These are phyloP conservation scores for Microbotryomycetes sp. DNA, from an alignment of 1,284 basidiomycete species.

Conservation along the genomic window DNA sequence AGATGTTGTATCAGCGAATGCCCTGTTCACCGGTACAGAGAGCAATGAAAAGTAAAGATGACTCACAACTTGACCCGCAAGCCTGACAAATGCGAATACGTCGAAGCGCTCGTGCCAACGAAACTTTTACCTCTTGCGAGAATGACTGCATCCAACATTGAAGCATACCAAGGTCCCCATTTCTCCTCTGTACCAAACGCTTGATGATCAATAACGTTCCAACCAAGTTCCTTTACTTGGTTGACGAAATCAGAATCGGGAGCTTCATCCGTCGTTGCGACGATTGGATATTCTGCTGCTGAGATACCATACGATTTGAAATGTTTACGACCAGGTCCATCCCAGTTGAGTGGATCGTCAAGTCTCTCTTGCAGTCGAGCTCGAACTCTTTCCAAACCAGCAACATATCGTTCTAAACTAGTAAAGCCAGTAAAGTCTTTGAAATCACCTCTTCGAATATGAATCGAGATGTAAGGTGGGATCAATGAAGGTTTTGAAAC, in stretches of 20 bases:
- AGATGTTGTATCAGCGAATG: not conserved
- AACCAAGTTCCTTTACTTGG: conserved; percentile 19
- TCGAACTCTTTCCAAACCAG: conserved; percentile 10
- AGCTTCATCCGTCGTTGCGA: conserved; percentile 30
- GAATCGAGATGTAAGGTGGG: conserved; percentile 30
- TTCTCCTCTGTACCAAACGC: conserved; percentile 14
- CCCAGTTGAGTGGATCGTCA: conserved; percentile 12
- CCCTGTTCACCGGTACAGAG: too few species aligned
- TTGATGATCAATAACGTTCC: conserved; percentile 30
- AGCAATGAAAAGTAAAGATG: not conserved
- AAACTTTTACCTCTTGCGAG: conserved; percentile 21
- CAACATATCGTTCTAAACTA: conserved; percentile 19
- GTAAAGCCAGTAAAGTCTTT: conserved; percentile 28
- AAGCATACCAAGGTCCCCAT: conserved; percentile 27
- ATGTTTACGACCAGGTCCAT: conserved; percentile 6
- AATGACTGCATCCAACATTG: conserved; percentile 26
- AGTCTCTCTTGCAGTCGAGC: conserved; percentile 14
- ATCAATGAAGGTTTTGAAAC: not conserved
- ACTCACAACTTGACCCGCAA: conserved; percentile 33
- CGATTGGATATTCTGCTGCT: conserved; percentile 17
- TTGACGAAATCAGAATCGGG: conserved; percentile 16
- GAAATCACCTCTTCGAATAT: conserved; percentile 32
- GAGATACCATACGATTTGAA: not conserved
- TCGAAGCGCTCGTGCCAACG: conserved; percentile 25
- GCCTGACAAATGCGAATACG: conserved; percentile 25